A percentile compares a stretch with the other conserved stretches of the same genome.
These are phyloP conservation scores for Rhynchosporium graminicola DNA, from an alignment of 2,329 filamentous ascomycete genomes.

Conservation along the genomic window DNA sequence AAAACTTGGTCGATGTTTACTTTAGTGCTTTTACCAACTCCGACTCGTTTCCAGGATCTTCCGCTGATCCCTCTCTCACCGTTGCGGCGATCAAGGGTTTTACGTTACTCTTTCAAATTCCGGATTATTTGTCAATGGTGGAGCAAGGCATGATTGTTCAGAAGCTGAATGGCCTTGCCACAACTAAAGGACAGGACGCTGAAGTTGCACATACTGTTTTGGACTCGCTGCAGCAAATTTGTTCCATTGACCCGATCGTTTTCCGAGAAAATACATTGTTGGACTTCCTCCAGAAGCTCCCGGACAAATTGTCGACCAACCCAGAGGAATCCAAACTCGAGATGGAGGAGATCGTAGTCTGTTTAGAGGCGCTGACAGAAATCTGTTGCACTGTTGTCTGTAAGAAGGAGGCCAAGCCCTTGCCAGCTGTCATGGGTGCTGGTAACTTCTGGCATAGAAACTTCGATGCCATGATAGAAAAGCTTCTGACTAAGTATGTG, in stretches of 20 bases:
- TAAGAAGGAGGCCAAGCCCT: conserved; percentile 13
- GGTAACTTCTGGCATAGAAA: conserved; percentile 28
- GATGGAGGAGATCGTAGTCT: conserved; percentile 20
- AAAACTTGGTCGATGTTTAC: conserved; percentile 31
- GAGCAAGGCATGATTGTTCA: conserved; percentile 34
- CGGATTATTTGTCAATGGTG: conserved; percentile 28
- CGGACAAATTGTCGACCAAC: conserved; percentile 22
- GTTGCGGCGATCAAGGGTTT: conserved; percentile 35
- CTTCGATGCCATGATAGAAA: conserved; percentile 29
- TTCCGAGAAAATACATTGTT: conserved; percentile 34
- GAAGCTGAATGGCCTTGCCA: conserved; percentile 31
- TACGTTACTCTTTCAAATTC: conserved; percentile 31
- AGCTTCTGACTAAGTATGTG: conserved; percentile 23
- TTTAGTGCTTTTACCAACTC: conserved; percentile 29
- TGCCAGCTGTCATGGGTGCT: conserved; percentile 8
- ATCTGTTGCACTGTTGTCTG: conserved; percentile 32
- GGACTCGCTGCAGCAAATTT: conserved; percentile 32
- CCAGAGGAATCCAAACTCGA: conserved; percentile 13
- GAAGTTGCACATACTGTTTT: conserved; percentile 31
- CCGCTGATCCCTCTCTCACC: conserved; percentile 27
- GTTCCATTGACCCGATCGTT: conserved; percentile 27
- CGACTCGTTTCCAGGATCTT: conserved; percentile 3
- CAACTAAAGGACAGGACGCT: conserved; percentile 17
- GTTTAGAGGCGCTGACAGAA: conserved; percentile 30
- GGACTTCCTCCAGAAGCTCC: conserved; percentile 33